Conservation (phyloP, 345 rosid species). For the Citrus reticulata region DNA sequence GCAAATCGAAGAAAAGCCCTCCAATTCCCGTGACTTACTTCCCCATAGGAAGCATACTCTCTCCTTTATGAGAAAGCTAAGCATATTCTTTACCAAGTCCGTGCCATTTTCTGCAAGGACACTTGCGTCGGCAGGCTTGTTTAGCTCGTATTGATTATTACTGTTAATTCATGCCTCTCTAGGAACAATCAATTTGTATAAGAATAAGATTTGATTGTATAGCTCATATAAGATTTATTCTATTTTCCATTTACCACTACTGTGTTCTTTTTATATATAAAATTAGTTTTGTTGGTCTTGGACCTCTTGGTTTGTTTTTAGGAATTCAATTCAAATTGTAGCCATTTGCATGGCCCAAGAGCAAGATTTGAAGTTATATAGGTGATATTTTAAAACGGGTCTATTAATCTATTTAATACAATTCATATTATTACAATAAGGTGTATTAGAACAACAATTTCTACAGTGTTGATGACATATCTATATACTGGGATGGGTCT, state of each 20-base stretch:
- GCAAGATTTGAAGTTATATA: background rate
- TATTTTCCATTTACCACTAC: too few species aligned
- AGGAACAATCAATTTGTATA: background rate
- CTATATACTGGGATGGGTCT: too few species aligned
- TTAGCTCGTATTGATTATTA: background rate
- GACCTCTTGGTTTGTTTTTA: background rate
- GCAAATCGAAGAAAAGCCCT: constrained; percentile 7
- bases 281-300: background rate
- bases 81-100: background rate
- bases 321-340: background rate
- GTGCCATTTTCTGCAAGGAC: background rate
- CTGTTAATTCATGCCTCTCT: background rate
- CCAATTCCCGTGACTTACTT: constrained; percentile 15
- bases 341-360: background rate
- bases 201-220: background rate
- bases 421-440: too few species aligned
- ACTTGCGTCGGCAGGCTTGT: background rate
- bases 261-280: background rate
- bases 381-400: background rate
- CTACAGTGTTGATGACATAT: too few species aligned
- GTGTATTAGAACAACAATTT: too few species aligned
- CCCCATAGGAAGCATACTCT: constrained; percentile 18
- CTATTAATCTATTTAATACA: too few species aligned
- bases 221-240: too few species aligned
- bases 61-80: background rate